phyloP scores from a whole-genome alignment of 2,329 filamentous ascomycete species.

The Drechslera avenae region DNA sequence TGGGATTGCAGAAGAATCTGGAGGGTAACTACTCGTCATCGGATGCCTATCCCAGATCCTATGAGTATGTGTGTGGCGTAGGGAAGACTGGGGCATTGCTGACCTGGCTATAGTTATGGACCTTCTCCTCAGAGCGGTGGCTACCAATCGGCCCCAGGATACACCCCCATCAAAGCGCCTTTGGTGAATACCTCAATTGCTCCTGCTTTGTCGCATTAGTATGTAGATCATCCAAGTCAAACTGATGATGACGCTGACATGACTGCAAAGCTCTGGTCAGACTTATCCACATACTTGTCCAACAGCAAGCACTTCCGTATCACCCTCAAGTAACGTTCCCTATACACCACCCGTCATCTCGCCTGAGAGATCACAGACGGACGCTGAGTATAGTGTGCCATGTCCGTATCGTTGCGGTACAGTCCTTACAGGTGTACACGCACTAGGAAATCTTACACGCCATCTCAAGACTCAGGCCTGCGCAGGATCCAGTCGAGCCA shows the following conservation, averaged over 20 bases:
- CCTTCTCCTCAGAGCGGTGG: neutral
- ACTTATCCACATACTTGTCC: neutral
- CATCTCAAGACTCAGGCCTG: constrained; percentile 35
- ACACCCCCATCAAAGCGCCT: neutral
- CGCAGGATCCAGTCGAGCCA: constrained; percentile 19
- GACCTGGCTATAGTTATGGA: neutral
- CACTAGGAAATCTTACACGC: constrained; percentile 36
- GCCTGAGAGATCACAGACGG: neutral
- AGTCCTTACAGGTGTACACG: constrained; percentile 30
- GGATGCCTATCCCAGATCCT: neutral
- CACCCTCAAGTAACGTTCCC: neutral
- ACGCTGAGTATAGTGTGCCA: constrained; percentile 11
- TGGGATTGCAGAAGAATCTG: neutral
- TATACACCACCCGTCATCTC: neutral
- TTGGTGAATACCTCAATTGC: neutral
- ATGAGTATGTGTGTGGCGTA: neutral
- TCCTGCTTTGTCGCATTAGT: neutral
- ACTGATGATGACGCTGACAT: neutral
- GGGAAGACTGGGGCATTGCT: neutral
- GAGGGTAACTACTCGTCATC: neutral
- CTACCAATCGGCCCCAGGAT: neutral
- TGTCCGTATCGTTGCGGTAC: constrained; percentile 33
- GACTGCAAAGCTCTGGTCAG: neutral
- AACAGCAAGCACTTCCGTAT: neutral
- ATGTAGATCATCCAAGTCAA: neutral